Percentiles rank a stretch among this genome's conserved stretches.
Evolutionary conservation across 495 filamentous ascomycete species (phyloP).

Genomic region (Halenospora varia): DNA sequence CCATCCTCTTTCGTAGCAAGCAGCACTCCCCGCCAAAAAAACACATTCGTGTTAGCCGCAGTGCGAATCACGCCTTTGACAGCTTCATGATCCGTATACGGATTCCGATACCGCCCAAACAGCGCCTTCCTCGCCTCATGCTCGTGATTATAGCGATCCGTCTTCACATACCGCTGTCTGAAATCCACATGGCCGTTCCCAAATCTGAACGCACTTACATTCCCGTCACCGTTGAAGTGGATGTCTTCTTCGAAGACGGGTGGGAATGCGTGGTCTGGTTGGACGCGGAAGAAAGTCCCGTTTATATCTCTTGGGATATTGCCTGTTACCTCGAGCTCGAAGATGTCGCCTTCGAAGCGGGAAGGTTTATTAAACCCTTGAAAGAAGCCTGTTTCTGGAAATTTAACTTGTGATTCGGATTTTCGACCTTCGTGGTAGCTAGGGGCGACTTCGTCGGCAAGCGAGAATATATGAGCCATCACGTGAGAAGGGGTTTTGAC

Average conservation of each 20-base stretch:
- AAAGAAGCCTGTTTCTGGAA: slow-evolving; percentile 43
- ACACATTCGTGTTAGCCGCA: slow-evolving; percentile 52
- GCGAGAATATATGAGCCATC: slow-evolving; percentile 43
- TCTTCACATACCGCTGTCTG: slow-evolving; percentile 49
- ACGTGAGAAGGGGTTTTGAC: slow-evolving; percentile 11
- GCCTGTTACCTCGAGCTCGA: slow-evolving; percentile 45
- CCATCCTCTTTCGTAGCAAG: slow-evolving; percentile 53
- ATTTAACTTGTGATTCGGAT: slow-evolving; percentile 35
- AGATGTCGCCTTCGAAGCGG: slow-evolving; percentile 43
- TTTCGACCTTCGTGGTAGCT: slow-evolving; percentile 33
- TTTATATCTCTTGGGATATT: slow-evolving; percentile 45
- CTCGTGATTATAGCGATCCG: slow-evolving; percentile 44
- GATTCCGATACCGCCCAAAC: slow-evolving; percentile 52
- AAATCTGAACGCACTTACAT: slow-evolving; percentile 50
- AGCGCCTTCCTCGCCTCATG: slow-evolving; percentile 34
- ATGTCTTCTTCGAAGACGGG: slow-evolving; percentile 50
- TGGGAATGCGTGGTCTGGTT: slow-evolving; percentile 44
- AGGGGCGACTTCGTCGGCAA: slow-evolving; percentile 32
- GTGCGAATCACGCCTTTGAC: slow-evolving; percentile 44
- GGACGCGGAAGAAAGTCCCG: slow-evolving; percentile 51
- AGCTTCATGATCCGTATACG: slow-evolving; percentile 47
- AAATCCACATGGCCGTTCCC: slow-evolving; percentile 44
- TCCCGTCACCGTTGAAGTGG: slow-evolving; percentile 43
- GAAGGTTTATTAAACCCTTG: slow-evolving; percentile 42
- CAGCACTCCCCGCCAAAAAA: slow-evolving; percentile 47